Evolutionary conservation across 2,329 filamentous ascomycete genomes (phyloP).

Genomic region (Fusarium stilboides): DNA sequence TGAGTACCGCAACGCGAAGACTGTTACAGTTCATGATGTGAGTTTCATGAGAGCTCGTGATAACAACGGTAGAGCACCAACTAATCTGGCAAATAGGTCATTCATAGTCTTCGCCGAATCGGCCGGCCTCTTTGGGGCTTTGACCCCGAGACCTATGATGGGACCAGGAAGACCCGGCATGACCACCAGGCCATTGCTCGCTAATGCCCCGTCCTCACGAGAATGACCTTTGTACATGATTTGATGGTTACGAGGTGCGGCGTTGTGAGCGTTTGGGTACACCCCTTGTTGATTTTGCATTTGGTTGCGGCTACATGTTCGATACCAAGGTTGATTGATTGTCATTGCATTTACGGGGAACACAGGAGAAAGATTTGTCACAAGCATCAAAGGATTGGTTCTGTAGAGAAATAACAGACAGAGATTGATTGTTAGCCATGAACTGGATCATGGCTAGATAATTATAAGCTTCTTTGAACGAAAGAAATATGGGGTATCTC

Average conservation of each 20-base stretch:
- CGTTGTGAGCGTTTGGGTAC: conserved; percentile 15
- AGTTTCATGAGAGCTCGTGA: conserved; percentile 44
- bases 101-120: conserved; percentile 64
- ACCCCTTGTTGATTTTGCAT: background rate
- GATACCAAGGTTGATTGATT: conserved; percentile 5
- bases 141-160: conserved; percentile 59
- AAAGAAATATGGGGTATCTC: conserved; percentile 52
- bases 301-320: conserved; percentile 12
- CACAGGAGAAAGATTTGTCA: background rate
- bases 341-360: background rate
- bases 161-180: conserved; percentile 8
- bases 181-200: background rate
- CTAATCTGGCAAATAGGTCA: conserved; percentile 61
- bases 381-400: background rate
- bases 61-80: background rate
- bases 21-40: conserved; percentile 74
- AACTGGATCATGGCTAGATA: conserved; percentile 26
- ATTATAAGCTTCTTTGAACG: conserved; percentile 46
- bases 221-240: background rate
- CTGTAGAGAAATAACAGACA: conserved; percentile 4
- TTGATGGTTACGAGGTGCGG: background rate
- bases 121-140: conserved; percentile 73
- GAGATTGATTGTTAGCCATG: conserved; percentile 32
- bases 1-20: conserved; percentile 72
- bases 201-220: background rate